Evolutionary conservation across 345 rosid genomes (phyloP).

Genomic region (Cardiospermum halicacabum): DNA sequence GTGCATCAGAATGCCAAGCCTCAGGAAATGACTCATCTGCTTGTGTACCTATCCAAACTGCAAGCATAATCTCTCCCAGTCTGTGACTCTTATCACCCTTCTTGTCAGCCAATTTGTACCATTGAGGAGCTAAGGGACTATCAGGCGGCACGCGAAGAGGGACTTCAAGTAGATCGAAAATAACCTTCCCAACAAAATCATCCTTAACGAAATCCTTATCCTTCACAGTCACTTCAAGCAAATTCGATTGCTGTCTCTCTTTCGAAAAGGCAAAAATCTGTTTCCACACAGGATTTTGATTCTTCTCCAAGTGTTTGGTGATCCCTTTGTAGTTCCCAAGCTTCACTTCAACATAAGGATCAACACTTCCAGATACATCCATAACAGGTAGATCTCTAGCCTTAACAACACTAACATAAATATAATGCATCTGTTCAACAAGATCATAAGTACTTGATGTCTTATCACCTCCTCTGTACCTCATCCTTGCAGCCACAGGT

Average conservation of each 20-base stretch:
- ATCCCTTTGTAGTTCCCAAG: constrained; percentile 86
- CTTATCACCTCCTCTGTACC: constrained; percentile 69
- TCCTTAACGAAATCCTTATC: constrained; percentile 83
- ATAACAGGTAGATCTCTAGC: constrained; percentile 82
- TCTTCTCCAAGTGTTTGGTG: constrained; percentile 84
- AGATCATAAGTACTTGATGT: constrained; percentile 75
- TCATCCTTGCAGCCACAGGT: constrained; percentile 66
- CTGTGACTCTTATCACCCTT: constrained; percentile 47
- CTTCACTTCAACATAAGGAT: constrained; percentile 94
- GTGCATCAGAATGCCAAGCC: constrained; percentile 99
- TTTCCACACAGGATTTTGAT: constrained; percentile 72
- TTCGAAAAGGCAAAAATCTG: constrained; percentile 92
- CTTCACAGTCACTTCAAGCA: constrained; percentile 70
- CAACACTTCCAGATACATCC: constrained; percentile 84
- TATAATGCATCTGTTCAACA: constrained; percentile 88
- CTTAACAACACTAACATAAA: constrained; percentile 85
- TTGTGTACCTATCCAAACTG: constrained; percentile 97
- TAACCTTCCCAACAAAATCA: constrained; percentile 60
- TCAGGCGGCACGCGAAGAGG: constrained; percentile 87
- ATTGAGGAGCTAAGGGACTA: constrained; percentile 93
- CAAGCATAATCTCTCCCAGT: constrained; percentile 85
- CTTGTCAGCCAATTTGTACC: constrained; percentile 74
- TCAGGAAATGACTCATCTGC: constrained; percentile 93
- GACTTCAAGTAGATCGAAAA: constrained; percentile 61
- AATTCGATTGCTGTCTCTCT: constrained; percentile 69